Percentiles rank a stretch among this genome's conserved stretches.
These are phyloP conservation scores for Tephrocybe rancida DNA, from an alignment of 768 basidiomycete genomes.

Conservation along the genomic window DNA sequence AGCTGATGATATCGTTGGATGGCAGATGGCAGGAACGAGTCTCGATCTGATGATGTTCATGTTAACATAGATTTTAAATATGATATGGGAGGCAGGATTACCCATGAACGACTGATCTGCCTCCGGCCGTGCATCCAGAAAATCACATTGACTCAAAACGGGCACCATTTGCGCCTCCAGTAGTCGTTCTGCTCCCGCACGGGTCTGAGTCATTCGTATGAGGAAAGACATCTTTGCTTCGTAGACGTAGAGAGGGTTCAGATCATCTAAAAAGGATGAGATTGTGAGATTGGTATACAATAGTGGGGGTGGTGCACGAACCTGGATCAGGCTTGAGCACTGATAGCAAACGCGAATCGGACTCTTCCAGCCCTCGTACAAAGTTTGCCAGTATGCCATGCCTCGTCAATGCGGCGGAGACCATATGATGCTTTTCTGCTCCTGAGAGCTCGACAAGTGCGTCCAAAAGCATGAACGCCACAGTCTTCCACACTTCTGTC, in stretches of 20 bases:
- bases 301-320: conserved; percentile 33
- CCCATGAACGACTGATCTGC: conserved; percentile 83
- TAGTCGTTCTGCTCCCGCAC: conserved; percentile 82
- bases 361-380: conserved; percentile 82
- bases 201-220: conserved; percentile 79
- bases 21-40: conserved; percentile 86
- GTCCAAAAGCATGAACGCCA: conserved; percentile 90
- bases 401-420: conserved; percentile 60
- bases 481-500: conserved; percentile 95
- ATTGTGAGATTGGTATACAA: background rate
- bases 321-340: conserved; percentile 91
- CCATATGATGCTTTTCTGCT: conserved; percentile 64
- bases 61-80: background rate
- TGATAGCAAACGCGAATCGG: conserved; percentile 70
- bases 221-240: conserved; percentile 94
- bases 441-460: conserved; percentile 75
- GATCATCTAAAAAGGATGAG: conserved; percentile 58
- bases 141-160: conserved; percentile 82
- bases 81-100: conserved; percentile 29
- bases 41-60: conserved; percentile 56
- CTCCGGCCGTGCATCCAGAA: conserved; percentile 83
- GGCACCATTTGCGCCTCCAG: conserved; percentile 78
- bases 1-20: conserved; percentile 91
- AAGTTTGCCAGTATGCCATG: conserved; percentile 84
- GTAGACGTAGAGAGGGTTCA: conserved; percentile 92